Percentiles rank a stretch among this genome's conserved stretches.
These are phyloP conservation scores for Cyphellophora attinorum DNA, from an alignment of 2,329 filamentous ascomycete genomes.

Conservation along the genomic window DNA sequence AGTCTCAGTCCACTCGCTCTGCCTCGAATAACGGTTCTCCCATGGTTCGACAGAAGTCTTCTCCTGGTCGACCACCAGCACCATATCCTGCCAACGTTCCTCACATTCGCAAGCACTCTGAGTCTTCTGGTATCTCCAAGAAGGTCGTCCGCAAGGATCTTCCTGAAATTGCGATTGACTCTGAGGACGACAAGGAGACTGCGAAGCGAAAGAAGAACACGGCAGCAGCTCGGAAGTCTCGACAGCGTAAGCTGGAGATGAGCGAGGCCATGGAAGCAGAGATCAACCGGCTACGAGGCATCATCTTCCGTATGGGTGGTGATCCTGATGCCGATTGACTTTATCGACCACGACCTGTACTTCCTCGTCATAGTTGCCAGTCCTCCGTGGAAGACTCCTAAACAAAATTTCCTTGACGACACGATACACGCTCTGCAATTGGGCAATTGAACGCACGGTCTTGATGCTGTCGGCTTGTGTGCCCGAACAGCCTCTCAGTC, in stretches of 20 bases:
- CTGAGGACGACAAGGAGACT: constrained; percentile 62
- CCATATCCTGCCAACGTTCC: constrained; percentile 23
- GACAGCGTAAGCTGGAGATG: constrained; percentile 68
- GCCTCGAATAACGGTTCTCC: constrained; percentile 6
- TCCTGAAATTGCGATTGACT: constrained; percentile 61
- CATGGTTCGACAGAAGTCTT: constrained; percentile 22
- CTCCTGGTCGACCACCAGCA: constrained; percentile 27
- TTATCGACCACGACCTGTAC: neutral
- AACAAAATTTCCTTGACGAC: neutral
- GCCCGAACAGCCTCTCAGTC: constrained; percentile 2
- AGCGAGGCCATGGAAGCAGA: constrained; percentile 57
- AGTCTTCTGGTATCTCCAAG: constrained; percentile 53
- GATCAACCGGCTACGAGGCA: constrained; percentile 14
- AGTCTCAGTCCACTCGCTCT: constrained; percentile 21
- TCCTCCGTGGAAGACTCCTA: neutral
- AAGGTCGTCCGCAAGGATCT: constrained; percentile 68
- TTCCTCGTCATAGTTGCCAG: neutral
- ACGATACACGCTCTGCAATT: constrained; percentile 7
- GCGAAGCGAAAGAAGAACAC: constrained; percentile 88
- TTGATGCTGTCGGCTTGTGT: constrained; percentile 5
- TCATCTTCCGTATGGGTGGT: constrained; percentile 16
- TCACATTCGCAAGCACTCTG: constrained; percentile 52
- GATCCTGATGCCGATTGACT: constrained; percentile 13
- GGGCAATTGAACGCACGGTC: constrained; percentile 11
- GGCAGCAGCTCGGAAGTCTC: constrained; percentile 77